Evolutionary conservation across 2,329 filamentous ascomycete genomes (phyloP), one percentile per base, ranked within the genome.

Genomic region (Elsinoe australis): DNA sequence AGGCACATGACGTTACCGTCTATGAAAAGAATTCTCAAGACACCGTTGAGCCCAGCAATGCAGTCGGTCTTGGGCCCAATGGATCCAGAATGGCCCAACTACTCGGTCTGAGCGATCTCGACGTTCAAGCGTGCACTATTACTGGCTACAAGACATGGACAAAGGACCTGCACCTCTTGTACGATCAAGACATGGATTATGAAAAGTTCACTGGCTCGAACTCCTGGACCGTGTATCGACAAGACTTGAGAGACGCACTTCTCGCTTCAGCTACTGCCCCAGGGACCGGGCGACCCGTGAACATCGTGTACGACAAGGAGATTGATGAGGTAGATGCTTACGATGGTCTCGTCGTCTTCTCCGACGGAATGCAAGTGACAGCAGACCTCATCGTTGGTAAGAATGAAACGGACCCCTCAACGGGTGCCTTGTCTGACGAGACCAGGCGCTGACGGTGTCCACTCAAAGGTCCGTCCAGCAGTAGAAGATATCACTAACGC

Each of bases 71-170:
- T 6, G 49, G 49, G 4, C 49, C 49, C 5, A 50, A 33, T 5
- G 49, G 22, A 2, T 12, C 24, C 1, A 28, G 36, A n/a, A 41
- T 39, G 14, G 9, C 10, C 5, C 42, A 39, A 3, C 21, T 44
- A n/a, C 41, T 29, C 5, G 24, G 33, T n/a, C n/a, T 36, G 5
- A 19, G 39, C 24, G 39, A 44, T 17, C 28, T 32, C 3, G 39
- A 44, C 15, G 39, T 44, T 17, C 24, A 44, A 32, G 39, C 39
- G 21, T 44, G 39, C 26, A 44, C 39, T 7, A 44, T 44, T 14
- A 44, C 39, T 32, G 39, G 39, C 39, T 44, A 31, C 39, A 44
- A 18, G 14, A 44, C 39, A n/a, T 44, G 39, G 39, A 44, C 39
- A 9, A 44, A 44, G 21, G 39, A 44, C 14, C 29, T 44, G 39